phyloP scores from a whole-genome alignment of 2,329 filamentous ascomycete species.

The Juglanconis juglandina region DNA sequence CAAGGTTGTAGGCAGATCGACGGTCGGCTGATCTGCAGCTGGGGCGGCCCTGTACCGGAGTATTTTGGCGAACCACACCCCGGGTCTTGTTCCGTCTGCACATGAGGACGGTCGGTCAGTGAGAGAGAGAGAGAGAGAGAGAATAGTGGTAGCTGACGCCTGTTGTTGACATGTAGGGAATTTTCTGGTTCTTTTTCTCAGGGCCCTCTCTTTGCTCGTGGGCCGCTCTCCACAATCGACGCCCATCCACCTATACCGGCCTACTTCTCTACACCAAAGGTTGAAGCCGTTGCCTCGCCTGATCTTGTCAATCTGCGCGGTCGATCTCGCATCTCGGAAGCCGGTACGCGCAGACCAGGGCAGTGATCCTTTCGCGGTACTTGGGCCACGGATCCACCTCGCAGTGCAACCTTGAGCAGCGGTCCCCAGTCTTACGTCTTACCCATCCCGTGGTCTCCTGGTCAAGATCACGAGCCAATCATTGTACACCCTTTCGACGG shows the following conservation, averaged over 20 bases:
- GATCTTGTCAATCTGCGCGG: background rate
- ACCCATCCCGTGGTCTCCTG: conserved; percentile 17
- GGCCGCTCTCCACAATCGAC: background rate
- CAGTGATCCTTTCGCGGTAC: background rate
- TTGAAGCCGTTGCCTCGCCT: background rate
- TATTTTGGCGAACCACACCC: background rate
- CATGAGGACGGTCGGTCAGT: background rate
- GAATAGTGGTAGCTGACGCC: conserved; percentile 13
- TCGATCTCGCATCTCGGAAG: conserved; percentile 10
- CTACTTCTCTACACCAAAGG: background rate
- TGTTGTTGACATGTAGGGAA: conserved; percentile 4
- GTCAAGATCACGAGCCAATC: conserved; percentile 17
- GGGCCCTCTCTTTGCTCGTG: background rate
- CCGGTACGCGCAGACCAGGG: conserved; percentile 1
- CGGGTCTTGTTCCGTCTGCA: background rate
- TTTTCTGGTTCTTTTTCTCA: background rate
- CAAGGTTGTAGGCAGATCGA: conserved; percentile 19
- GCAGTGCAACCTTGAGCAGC: conserved; percentile 16
- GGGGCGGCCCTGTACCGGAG: conserved; percentile 10
- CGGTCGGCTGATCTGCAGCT: conserved; percentile 20
- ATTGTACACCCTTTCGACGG: conserved; percentile 18
- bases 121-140: background rate
- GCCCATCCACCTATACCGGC: background rate
- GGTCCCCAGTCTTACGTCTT: conserved; percentile 15
- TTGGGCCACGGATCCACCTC: background rate